Evolutionary conservation across 1,139 yeast genomes (phyloP).

Genomic region (Yamadazyma dendronema): DNA sequence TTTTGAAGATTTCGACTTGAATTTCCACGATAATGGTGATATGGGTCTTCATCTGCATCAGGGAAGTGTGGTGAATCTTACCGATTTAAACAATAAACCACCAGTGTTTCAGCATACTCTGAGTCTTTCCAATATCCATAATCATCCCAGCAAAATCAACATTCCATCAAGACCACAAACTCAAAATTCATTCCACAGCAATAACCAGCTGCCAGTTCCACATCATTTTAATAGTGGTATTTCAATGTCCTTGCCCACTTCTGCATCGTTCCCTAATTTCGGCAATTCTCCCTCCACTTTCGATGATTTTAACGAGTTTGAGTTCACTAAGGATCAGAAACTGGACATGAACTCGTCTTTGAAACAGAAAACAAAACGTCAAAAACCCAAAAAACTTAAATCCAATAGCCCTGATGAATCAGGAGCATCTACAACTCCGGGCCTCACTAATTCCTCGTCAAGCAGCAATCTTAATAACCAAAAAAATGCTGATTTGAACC

Average conservation of each 20-base stretch:
- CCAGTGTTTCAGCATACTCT: slow-evolving; percentile 6
- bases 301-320: slow-evolving; percentile 15
- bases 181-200: neutral
- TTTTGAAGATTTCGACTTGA: slow-evolving; percentile 10
- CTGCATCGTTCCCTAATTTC: slow-evolving; percentile 14
- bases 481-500: slow-evolving; percentile 9
- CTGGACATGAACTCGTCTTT: slow-evolving; percentile 10
- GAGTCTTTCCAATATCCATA: slow-evolving; percentile 5
- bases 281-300: slow-evolving; percentile 13
- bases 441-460: neutral
- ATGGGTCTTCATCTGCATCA: slow-evolving; percentile 14
- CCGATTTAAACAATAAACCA: slow-evolving; percentile 9
- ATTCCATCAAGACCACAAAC: slow-evolving; percentile 1
- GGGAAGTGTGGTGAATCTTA: slow-evolving; percentile 14
- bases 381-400: slow-evolving; percentile 12
- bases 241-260: slow-evolving; percentile 8
- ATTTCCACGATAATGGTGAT: too few species aligned
- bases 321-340: slow-evolving; percentile 10
- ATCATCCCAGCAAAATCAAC: neutral
- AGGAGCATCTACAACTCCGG: neutral
- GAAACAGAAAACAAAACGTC: slow-evolving; percentile 14
- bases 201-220: slow-evolving; percentile 1
- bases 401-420: slow-evolving; percentile 11
- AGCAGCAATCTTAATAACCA: neutral
- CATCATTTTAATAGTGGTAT: neutral